Evolutionary conservation across 1,284 basidiomycete genomes (phyloP), one percentile per base, ranked within the genome.

Genomic region (Schizopora paradoxa): DNA sequence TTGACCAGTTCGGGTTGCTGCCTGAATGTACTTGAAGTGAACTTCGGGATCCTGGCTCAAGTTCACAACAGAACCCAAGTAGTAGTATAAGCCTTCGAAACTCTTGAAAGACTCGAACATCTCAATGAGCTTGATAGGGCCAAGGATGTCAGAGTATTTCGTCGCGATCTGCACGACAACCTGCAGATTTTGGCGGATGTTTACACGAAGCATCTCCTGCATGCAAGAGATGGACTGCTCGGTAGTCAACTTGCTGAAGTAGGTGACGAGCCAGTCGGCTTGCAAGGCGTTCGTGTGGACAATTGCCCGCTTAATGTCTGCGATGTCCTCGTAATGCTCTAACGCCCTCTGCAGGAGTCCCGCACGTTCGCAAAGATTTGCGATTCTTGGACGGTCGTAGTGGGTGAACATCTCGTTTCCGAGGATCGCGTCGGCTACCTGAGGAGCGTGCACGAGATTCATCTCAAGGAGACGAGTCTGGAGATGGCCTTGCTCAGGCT

Each of bases 11-110:
- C 96, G 86, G 1, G 94, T 97, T 7, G 96, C 96, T 26, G 96
- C 96, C 64, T 99, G 96, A 60, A 99, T 98, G 71, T 99, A 99
- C 76, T 99, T 99, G 83, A 98, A 99, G 74, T 98, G 91, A 2
- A 99, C 96, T 66, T 99, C 96, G 13, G 91, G 78, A 66, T 99
- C 96, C 63, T 91, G 81, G 63, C 86, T 91, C 53, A 99, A 77
- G 70, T 99, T 99, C 64, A 99, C 96, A 55, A 99, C 82, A 5
- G 95, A 97, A 37, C 96, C 92, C 49, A 95, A 82, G 66, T 93
- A 94, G 71, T 99, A 99, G 74, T 99, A 99, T 14, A 99, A 79
- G 63, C 93, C 89, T 67, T 99, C 96, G 56, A 94, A 98, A 51
- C 82, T 94, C 78, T 98, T 99, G 82, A 93, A 99, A 43, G 84